Conservation (phyloP, 1,284 basidiomycete species). For the Golubevia sp. region DNA sequence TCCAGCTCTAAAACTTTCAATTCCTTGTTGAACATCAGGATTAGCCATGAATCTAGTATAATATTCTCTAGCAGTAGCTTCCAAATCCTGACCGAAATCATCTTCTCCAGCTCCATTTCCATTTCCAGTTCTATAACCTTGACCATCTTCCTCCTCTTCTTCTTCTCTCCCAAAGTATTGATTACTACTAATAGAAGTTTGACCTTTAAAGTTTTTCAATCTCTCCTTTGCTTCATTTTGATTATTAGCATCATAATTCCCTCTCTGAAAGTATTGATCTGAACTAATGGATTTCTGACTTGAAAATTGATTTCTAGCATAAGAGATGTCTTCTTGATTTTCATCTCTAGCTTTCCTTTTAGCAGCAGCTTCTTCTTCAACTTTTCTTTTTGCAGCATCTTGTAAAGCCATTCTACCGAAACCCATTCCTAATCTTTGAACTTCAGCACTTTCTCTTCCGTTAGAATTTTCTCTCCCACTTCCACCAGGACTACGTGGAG, state of each 20-base stretch:
- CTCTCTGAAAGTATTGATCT: conserved; percentile 95
- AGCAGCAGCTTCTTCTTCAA: too few species aligned
- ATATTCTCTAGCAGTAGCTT: conserved; percentile 52
- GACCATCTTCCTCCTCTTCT: conserved; percentile 68
- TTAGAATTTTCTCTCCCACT: conserved; percentile 23
- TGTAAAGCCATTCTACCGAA: conserved; percentile 42
- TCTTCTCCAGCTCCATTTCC: conserved; percentile 19
- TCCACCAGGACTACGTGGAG: conserved; percentile 11
- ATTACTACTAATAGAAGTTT: conserved; percentile 90
- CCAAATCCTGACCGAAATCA: conserved; percentile 48
- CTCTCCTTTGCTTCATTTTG: conserved; percentile 79
- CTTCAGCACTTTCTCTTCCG: conserved; percentile 19
- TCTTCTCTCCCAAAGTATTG: conserved; percentile 94
- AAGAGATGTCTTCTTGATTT: conserved; percentile 31
- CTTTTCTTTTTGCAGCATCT: too few species aligned
- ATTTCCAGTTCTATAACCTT: conserved; percentile 7
- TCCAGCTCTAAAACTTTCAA: conserved; percentile 53
- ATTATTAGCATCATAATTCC: conserved; percentile 78
- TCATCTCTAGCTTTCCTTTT: too few species aligned
- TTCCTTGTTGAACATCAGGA: conserved; percentile 57
- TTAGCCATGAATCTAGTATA: conserved; percentile 58
- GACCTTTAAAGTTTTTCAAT: conserved; percentile 84
- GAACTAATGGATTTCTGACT: conserved; percentile 71
- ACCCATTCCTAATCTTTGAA: conserved; percentile 59
- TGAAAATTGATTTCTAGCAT: conserved; percentile 54